phyloP scores from a whole-genome alignment of 2,329 filamentous ascomycete species.

The Nemania diffusa region DNA sequence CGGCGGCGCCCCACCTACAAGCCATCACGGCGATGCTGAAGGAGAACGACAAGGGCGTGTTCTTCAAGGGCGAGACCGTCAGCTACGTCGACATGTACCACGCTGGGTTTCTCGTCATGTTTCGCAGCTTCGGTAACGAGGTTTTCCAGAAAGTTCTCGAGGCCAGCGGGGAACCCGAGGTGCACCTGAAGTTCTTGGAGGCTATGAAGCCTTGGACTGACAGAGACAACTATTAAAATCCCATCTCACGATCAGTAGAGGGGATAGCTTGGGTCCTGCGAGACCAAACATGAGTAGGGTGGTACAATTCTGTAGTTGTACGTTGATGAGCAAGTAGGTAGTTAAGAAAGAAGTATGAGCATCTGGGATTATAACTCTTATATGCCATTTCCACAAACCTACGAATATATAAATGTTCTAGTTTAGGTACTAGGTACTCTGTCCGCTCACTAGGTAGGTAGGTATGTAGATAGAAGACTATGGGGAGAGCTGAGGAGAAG shows the following conservation, averaged over 20 bases:
- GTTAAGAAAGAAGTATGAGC: background rate
- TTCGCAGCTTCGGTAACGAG: slow-evolving; percentile 50
- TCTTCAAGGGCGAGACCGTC: slow-evolving; percentile 66
- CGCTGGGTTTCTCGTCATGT: slow-evolving; percentile 55
- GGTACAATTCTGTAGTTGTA: background rate
- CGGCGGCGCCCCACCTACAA: slow-evolving; percentile 51
- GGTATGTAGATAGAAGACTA: background rate
- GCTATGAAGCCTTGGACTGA: slow-evolving; percentile 55
- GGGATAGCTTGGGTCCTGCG: background rate
- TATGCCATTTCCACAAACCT: background rate
- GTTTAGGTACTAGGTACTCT: background rate
- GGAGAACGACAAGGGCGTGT: slow-evolving; percentile 67
- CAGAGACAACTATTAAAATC: slow-evolving; percentile 51
- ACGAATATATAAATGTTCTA: background rate
- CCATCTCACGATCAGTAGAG: background rate
- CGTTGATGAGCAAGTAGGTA: background rate
- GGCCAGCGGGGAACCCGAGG: slow-evolving; percentile 51
- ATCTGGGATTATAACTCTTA: background rate
- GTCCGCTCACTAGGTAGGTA: background rate
- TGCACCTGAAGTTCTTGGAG: slow-evolving; percentile 55
- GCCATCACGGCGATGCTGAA: slow-evolving; percentile 60
- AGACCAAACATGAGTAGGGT: background rate
- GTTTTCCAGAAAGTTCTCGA: slow-evolving; percentile 51
- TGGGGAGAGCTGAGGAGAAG: slow-evolving; percentile 7
- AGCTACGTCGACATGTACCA: slow-evolving; percentile 70